Percentiles rank a stretch among this genome's conserved stretches.
These are phyloP conservation scores for Fusarium sp. DNA, from an alignment of 2,329 filamentous ascomycete genomes.

Conservation along the genomic window DNA sequence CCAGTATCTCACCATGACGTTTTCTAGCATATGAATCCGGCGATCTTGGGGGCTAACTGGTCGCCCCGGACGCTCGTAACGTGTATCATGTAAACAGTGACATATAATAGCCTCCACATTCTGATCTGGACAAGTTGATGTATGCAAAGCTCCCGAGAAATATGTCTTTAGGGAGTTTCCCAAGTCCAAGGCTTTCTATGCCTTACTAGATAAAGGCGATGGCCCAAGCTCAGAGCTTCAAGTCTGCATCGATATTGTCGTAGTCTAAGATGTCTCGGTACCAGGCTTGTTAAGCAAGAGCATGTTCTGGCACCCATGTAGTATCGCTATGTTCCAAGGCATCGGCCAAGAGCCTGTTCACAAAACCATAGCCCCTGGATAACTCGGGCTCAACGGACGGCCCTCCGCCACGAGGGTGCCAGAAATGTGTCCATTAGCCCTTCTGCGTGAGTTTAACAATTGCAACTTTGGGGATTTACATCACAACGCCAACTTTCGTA, in stretches of 20 bases:
- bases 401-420: neutral
- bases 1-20: neutral
- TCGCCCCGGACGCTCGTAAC: neutral
- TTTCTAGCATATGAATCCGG: neutral
- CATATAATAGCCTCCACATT: neutral
- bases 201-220: neutral
- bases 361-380: neutral
- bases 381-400: too few species aligned
- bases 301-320: too few species aligned
- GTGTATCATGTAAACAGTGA: neutral
- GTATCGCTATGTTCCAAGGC: neutral
- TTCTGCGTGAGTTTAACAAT: neutral
- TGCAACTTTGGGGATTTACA: neutral
- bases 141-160: neutral
- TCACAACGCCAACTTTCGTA: neutral
- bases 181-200: neutral
- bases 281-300: neutral
- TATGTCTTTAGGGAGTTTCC: neutral
- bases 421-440: neutral
- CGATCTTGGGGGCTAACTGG: neutral
- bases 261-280: neutral
- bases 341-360: neutral
- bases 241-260: neutral
- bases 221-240: neutral
- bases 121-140: neutral